Evolutionary conservation across 805 yeast species (phyloP), one percentile per base, ranked within the genome.

Genomic region (Starmerella apicola): DNA sequence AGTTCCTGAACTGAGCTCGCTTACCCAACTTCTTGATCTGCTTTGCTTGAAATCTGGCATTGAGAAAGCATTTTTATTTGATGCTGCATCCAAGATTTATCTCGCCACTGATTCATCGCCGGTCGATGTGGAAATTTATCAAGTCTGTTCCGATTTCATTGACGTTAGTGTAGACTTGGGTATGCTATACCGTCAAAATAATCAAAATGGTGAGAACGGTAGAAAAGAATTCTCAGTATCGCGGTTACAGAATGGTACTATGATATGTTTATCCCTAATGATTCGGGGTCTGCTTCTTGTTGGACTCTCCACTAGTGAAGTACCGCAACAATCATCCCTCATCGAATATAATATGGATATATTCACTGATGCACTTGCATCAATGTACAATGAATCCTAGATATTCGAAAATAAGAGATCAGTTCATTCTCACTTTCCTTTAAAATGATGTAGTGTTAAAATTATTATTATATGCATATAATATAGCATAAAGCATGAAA

Each of bases 91-190:
- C 15, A 91, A 91, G 57, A 82, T 91, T 17, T 91, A 88, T 56
- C 85, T 88, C 36, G 95, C 96, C 4, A 88, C 97, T 0, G 98
- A 91, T 58, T 81, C 95, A 0, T 77, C 86, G 2, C 96, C 97
- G 0, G 95, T 88, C 29, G 97, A 88, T 61, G 80, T 84, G 30
- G 94, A 85, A 55, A 82, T 93, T 0, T 91, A 91, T 57, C 96
- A 91, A 58, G 94, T 88, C 2, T 91, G 97, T 60, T 93, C 96
- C 0, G 97, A 91, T 55, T 91, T 91, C 55, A 88, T 91, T 34
- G 97, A 91, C 58, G 91, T 88, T 13, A 78, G 95, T 3, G 78
- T 85, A 20, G 97, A 91, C 55, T 63, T 91, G 48, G 86, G 83
- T 51, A 45, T 45, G 10, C 54, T 65, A 21, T 65, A 65, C 48